Evolutionary conservation across 2,329 filamentous ascomycete species (phyloP).

Genomic region (Akanthomyces uredinophilus): DNA sequence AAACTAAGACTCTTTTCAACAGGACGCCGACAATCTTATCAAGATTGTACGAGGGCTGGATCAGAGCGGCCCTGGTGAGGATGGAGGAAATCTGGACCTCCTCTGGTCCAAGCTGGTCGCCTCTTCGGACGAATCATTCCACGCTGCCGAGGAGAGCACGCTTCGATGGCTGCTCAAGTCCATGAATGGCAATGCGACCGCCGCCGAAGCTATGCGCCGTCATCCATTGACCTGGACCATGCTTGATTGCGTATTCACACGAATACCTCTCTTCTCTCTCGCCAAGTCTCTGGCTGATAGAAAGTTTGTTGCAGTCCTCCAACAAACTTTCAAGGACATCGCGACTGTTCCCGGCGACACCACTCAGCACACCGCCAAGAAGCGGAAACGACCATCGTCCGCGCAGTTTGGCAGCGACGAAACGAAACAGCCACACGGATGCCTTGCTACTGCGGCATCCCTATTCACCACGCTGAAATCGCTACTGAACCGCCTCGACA

Average conservation of each 20-base stretch:
- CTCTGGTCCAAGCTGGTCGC: conserved; percentile 46
- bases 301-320: conserved; percentile 61
- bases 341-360: conserved; percentile 29
- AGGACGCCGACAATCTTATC: conserved; percentile 39
- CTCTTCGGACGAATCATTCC: conserved; percentile 38
- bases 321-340: conserved; percentile 59
- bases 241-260: conserved; percentile 53
- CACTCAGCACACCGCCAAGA: conserved; percentile 27
- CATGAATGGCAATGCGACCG: conserved; percentile 44
- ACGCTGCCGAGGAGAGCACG: conserved; percentile 52
- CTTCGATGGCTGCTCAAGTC: conserved; percentile 60
- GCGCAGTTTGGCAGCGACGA: conserved; percentile 34
- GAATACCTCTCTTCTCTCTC: conserved; percentile 64
- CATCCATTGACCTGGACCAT: conserved; percentile 58
- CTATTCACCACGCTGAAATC: conserved; percentile 42
- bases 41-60: conserved; percentile 52
- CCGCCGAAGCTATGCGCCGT: conserved; percentile 49
- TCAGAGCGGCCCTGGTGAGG: conserved; percentile 40
- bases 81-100: conserved; percentile 42
- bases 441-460: conserved; percentile 42
- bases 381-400: conserved; percentile 41
- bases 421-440: conserved; percentile 35
- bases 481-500: conserved; percentile 42
- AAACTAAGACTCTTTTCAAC: neutral
- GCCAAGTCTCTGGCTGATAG: conserved; percentile 67